phyloP scores from a whole-genome alignment of 2,329 filamentous ascomycete species.

The Colletotrichum australisinense region DNA sequence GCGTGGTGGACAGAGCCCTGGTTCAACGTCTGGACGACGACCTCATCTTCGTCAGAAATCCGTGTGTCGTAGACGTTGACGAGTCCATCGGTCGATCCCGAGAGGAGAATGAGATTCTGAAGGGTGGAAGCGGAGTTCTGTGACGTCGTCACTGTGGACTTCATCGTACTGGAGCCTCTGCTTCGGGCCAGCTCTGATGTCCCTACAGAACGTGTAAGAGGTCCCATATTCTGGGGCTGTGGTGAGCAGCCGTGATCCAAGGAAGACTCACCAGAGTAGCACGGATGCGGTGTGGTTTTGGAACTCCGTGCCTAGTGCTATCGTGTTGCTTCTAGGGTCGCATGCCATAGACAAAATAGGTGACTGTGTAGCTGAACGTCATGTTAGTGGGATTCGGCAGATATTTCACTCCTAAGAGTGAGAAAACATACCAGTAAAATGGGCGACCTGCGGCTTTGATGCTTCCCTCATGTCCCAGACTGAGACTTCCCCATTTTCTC shows the following conservation, averaged over 20 bases:
- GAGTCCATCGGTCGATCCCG: constrained; percentile 83
- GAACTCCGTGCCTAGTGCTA: constrained; percentile 81
- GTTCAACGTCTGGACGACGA: constrained; percentile 82
- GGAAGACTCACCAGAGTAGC: constrained; percentile 64
- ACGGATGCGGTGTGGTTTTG: constrained; percentile 72
- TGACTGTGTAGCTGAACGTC: constrained; percentile 52
- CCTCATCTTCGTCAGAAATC: constrained; percentile 80
- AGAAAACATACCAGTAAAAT: constrained; percentile 56
- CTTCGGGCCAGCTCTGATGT: constrained; percentile 61
- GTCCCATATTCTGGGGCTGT: neutral
- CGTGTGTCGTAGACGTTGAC: constrained; percentile 81
- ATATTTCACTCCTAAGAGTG: neutral
- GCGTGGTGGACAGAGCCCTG: constrained; percentile 80
- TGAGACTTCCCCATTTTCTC: constrained; percentile 75
- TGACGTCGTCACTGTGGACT: constrained; percentile 76
- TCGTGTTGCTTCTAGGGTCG: constrained; percentile 63
- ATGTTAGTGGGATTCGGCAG: constrained; percentile 35
- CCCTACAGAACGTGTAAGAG: constrained; percentile 55
- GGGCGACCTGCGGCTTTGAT: constrained; percentile 52
- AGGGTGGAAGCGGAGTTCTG: constrained; percentile 71
- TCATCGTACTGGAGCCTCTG: constrained; percentile 69
- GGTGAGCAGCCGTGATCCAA: constrained; percentile 4
- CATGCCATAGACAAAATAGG: constrained; percentile 76
- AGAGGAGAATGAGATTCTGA: constrained; percentile 72
- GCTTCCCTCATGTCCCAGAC: constrained; percentile 73